These are phyloP conservation scores for Globisporangium viniferum DNA, from an alignment of 352 stramenopile species.

Conservation along the genomic window DNA sequence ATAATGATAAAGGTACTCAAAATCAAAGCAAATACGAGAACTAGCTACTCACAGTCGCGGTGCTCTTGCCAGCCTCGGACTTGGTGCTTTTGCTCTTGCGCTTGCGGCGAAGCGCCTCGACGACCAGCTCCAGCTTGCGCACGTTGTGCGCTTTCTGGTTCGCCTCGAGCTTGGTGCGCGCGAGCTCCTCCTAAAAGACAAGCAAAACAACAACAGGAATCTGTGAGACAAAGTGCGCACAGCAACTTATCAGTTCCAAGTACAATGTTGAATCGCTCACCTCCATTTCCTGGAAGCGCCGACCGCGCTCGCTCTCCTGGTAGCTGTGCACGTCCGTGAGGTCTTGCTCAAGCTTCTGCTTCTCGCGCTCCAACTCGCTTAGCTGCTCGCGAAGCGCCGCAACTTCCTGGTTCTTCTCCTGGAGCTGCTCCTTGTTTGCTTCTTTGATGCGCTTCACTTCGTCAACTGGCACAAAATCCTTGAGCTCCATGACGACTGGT, in stretches of 20 bases:
- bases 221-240: not conserved
- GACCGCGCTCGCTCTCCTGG: conserved; percentile 57
- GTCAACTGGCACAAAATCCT: conserved; percentile 64
- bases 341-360: conserved; percentile 54
- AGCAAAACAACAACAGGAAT: not conserved
- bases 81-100: conserved; percentile 29
- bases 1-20: not conserved
- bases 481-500: conserved; percentile 55
- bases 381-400: conserved; percentile 30
- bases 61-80: conserved; percentile 14
- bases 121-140: conserved; percentile 38
- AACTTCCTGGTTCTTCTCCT: conserved; percentile 29
- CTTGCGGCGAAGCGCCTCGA: conserved; percentile 35
- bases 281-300: conserved; percentile 59
- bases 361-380: conserved; percentile 42
- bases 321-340: conserved; percentile 74
- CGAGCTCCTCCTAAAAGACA: conserved; percentile 35
- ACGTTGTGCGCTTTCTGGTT: conserved; percentile 49
- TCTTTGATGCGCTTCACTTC: conserved; percentile 51
- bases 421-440: conserved; percentile 34
- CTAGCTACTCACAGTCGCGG: conserved; percentile 9
- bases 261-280: not conserved
- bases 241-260: not conserved
- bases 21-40: not conserved
- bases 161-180: conserved; percentile 46